Evolutionary conservation across 306 rosid genomes (phyloP), one percentile per base, ranked within the genome.

Genomic region (Sindora glabra): DNA sequence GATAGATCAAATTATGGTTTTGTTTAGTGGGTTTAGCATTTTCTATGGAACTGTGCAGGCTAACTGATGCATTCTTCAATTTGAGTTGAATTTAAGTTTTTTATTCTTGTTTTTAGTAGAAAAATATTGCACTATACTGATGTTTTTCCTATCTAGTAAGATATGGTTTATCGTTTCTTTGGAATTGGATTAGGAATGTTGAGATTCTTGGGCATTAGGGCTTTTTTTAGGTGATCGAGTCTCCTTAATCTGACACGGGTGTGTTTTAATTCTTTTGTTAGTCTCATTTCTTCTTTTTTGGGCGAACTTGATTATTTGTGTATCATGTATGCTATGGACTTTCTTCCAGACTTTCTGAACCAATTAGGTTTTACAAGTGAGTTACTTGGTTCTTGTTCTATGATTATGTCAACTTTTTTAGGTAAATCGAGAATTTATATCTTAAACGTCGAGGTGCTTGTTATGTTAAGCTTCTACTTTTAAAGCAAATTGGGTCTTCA

Each of bases 131-230:
- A 21, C 25, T 53, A 36, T 36, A 18, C 19, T 32, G 39, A 64
- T 65, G 50, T 54, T 65, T 61, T 66, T 49, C 71, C 49, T 50
- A 58, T 50, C 37, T 13, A 12, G 39, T 37, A 7, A 45, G 70
- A 13, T 26, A 67, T 34, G 56, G 2, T 4, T 7, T 37, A 27
- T 46, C 70, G 22, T 65, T 46, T 56, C 64, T 67, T 59, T 67
- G 52, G 21, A 72, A 66, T 39, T 60, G 9, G 47, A 61, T 63
- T 71, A 64, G 73, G 73, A 46, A 44, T 57, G 29, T 49, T 68
- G 64, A 49, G 73, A 64, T 64, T 67, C 66, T 51, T 59, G 78
- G 15, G 30, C 60, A 52, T 56, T 68, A 71, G 84, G 84, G 82
- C 61, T 77, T 86, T n/a, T n/a, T n/a, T 71, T 13, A 2, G 19